Percentiles rank a stretch among this genome's conserved stretches.
These are phyloP conservation scores for Peronospora farinosa DNA, from an alignment of 352 stramenopile species.

Conservation along the genomic window DNA sequence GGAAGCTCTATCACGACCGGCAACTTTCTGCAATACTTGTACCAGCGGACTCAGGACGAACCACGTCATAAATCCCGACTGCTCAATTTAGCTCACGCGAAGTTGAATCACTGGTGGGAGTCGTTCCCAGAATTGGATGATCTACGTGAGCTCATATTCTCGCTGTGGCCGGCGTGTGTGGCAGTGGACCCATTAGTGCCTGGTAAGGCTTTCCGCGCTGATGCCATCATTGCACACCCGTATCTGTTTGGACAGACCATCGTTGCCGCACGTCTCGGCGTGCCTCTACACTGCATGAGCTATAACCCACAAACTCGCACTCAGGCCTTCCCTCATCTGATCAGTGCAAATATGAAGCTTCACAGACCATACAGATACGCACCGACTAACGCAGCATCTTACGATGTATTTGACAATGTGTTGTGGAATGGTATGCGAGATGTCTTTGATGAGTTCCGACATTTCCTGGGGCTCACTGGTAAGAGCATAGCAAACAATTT, in stretches of 20 bases:
- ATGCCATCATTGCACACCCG: conserved; percentile 64
- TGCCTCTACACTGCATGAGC: conserved; percentile 67
- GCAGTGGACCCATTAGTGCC: conserved; percentile 38
- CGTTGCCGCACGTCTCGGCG: conserved; percentile 61
- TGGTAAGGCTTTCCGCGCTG: conserved; percentile 48
- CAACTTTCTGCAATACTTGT: conserved; percentile 43
- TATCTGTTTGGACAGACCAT: conserved; percentile 54
- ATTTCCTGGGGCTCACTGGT: conserved; percentile 42
- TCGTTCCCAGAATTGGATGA: conserved; percentile 43
- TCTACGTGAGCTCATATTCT: conserved; percentile 47
- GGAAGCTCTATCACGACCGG: conserved; percentile 40
- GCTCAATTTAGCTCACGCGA: conserved; percentile 26
- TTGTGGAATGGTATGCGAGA: conserved; percentile 43
- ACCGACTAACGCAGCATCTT: conserved; percentile 42
- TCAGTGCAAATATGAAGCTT: conserved; percentile 42
- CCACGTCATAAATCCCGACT: conserved; percentile 34
- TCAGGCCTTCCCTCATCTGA: conserved; percentile 49
- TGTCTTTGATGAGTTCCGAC: conserved; percentile 54
- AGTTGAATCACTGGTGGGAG: conserved; percentile 28
- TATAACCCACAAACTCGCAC: conserved; percentile 46
- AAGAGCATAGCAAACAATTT: conserved; percentile 34
- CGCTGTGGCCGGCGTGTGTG: conserved; percentile 52
- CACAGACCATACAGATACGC: conserved; percentile 41
- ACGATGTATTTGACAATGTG: conserved; percentile 46
- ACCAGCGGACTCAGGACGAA: conserved; percentile 33